Base-by-base conservation (phyloP, 371 early-diverging fungal genomes). In the Syncephalastrum racemosum region DNA sequence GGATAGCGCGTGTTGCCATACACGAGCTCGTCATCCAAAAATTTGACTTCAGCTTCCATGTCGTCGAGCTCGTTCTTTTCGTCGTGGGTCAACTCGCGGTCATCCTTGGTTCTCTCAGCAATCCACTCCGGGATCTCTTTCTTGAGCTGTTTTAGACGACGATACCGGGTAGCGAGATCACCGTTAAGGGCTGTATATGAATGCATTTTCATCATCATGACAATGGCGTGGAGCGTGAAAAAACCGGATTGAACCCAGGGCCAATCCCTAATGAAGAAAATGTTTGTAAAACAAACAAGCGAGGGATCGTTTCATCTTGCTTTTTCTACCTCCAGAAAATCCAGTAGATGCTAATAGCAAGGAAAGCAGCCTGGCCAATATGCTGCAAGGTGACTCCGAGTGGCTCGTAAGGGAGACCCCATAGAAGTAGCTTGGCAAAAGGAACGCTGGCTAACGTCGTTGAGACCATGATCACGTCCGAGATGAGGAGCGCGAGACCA, bases 121-220 rank as follows among this genome's bases (percentile, higher is more conserved):
- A 70, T 61, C 62, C 56, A 50, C 44, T 59, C 55, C 1, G 79
- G 73, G 14, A 75, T 22, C 25, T 73, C 51, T 14, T 46, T 58
- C 51, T 74, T 73, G 5, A 73, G 60, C 14, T 75, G 65, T 49
- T 66, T 66, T 15, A 81, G 66, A 24, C 70, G 56, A 22, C 69
- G 56, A 8, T 56, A 59, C 62, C 80, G 84, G 50, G 80, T 76
- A 2, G 86, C 82, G 14, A 88, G 70, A 23, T 88, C 88, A 2
- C 84, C 85, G 67, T 94, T 95, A 50, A 83, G 73, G 39, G 81
- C 70, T 6, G 84, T 84, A 61, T 97, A 97, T 13, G 96, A 94
- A 64, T 96, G 94, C 73, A 91, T 85, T 65, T 97, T 97, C 94
- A 96, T 92, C 72, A 95, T 78, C 89, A 95, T 94, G 7, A 93